These are phyloP conservation scores for Phyllosticta citriasiana DNA, from an alignment of 2,329 filamentous ascomycete species.

Conservation along the genomic window DNA sequence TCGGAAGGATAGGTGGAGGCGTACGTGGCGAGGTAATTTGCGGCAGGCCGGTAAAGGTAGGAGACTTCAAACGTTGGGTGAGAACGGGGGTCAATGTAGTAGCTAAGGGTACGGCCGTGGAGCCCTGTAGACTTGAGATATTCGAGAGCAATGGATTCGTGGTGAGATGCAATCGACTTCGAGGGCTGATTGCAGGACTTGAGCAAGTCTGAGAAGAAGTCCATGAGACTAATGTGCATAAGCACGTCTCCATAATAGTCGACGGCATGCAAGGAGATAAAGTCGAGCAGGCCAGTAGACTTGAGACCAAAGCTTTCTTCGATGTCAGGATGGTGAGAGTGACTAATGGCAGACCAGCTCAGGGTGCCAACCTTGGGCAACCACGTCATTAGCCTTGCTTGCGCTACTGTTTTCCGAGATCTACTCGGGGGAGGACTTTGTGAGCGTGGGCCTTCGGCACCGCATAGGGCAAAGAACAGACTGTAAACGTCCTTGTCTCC, in stretches of 20 bases:
- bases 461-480: constrained; percentile 46
- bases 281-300: constrained; percentile 41
- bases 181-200: constrained; percentile 20
- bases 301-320: constrained; percentile 34
- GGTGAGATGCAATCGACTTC: constrained; percentile 8
- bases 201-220: constrained; percentile 48
- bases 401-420: constrained; percentile 47
- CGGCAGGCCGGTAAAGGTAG: constrained; percentile 45
- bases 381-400: constrained; percentile 49
- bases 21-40: constrained; percentile 49
- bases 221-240: constrained; percentile 49
- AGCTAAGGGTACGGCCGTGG: constrained; percentile 40
- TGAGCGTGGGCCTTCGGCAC: constrained; percentile 29
- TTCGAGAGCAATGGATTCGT: constrained; percentile 35
- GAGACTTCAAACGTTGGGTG: constrained; percentile 42
- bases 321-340: constrained; percentile 42
- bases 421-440: constrained; percentile 32
- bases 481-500: constrained; percentile 49
- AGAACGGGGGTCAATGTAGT: constrained; percentile 42
- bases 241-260: constrained; percentile 47
- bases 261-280: constrained; percentile 46
- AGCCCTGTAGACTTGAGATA: constrained; percentile 43
- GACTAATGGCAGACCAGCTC: constrained; percentile 45
- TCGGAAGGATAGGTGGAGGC: constrained; percentile 45
- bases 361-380: constrained; percentile 43